These are phyloP conservation scores for Volvariella volvacea DNA, from an alignment of 1,284 basidiomycete species.

Conservation along the genomic window DNA sequence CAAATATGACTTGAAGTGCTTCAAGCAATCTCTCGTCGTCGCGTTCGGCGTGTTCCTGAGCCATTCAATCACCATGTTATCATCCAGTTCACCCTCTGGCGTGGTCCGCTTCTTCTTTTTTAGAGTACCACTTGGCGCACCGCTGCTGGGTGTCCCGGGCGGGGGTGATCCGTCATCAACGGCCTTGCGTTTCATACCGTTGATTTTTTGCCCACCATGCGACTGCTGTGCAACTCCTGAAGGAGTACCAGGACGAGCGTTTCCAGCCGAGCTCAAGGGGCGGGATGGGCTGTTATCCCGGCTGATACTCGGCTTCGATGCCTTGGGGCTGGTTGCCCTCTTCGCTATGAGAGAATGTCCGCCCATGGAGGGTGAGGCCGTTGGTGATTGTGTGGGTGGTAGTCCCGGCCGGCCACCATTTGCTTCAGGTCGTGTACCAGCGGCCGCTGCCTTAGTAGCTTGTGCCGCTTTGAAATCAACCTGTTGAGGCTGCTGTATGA, in stretches of 20 bases:
- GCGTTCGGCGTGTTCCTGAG: constrained; percentile 55
- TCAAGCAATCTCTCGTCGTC: constrained; percentile 69
- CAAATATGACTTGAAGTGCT: constrained; percentile 63
- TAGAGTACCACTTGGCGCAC: constrained; percentile 6
- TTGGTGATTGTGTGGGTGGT: constrained; percentile 34
- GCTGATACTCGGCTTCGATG: constrained; percentile 44
- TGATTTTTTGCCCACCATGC: constrained; percentile 18
- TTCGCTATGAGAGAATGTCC: constrained; percentile 76
- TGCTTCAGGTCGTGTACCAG: constrained; percentile 18
- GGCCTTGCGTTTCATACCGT: constrained; percentile 61
- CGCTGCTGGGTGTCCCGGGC: constrained; percentile 17
- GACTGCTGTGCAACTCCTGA: constrained; percentile 20
- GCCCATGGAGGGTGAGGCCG: constrained; percentile 46
- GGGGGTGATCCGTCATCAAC: constrained; percentile 35
- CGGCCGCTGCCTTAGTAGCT: constrained; percentile 8
- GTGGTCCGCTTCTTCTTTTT: constrained; percentile 50
- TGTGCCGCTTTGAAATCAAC: constrained; percentile 27
- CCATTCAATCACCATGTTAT: constrained; percentile 62
- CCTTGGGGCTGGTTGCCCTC: constrained; percentile 74
- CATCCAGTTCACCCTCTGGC: constrained; percentile 51
- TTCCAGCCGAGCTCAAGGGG: constrained; percentile 32
- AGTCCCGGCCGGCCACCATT: constrained; percentile 15
- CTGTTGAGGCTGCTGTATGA: constrained; percentile 44
- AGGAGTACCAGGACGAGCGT: constrained; percentile 24
- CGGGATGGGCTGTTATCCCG: constrained; percentile 53